phyloP scores from a whole-genome alignment of 257 asterid genomes.

The Rhazya stricta region DNA sequence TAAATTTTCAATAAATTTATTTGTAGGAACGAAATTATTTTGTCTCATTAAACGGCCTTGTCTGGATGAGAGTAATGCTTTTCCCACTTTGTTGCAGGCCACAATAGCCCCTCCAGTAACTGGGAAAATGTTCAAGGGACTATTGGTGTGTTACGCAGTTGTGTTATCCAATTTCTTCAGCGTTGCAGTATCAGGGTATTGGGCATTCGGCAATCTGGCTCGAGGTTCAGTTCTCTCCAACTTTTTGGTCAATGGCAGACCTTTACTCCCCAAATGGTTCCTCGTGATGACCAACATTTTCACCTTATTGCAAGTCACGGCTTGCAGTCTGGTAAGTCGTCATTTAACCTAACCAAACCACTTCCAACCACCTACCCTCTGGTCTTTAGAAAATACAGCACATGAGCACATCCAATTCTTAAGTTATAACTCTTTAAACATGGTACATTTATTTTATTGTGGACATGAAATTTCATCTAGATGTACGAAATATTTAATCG shows the following conservation, averaged over 20 bases:
- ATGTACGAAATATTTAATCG: too few species aligned
- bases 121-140: conserved; percentile 77
- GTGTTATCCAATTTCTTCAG: conserved; percentile 57
- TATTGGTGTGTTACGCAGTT: conserved; percentile 52
- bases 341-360: neutral
- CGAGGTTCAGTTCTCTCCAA: conserved; percentile 46
- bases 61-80: too few species aligned
- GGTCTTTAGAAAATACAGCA: too few species aligned
- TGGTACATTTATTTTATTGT: too few species aligned
- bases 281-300: conserved; percentile 42
- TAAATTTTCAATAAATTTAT: too few species aligned
- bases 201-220: conserved; percentile 73
- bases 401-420: too few species aligned
- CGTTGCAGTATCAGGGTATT: conserved; percentile 64
- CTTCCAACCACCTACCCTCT: too few species aligned
- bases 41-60: too few species aligned
- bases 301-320: conserved; percentile 54
- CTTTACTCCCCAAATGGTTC: conserved; percentile 53
- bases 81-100: conserved; percentile 47
- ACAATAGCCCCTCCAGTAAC: conserved; percentile 63
- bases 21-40: too few species aligned
- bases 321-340: conserved; percentile 38
- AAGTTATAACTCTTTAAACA: too few species aligned
- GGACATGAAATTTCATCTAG: too few species aligned
- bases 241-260: conserved; percentile 41